Base-by-base conservation (phyloP, 2,329 filamentous ascomycete species). In the Cladosporium sp. region DNA sequence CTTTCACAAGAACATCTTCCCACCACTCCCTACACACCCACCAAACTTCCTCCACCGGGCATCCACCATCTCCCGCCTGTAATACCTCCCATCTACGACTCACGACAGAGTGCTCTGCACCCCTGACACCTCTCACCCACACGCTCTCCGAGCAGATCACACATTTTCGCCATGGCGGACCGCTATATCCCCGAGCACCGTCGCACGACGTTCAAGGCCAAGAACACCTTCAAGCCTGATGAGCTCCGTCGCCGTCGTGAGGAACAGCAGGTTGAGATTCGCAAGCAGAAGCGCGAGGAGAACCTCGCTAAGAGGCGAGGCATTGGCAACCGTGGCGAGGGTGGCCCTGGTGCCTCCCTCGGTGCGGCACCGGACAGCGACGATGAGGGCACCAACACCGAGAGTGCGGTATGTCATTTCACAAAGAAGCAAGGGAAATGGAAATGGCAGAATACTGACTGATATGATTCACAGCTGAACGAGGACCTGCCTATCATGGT, bases 101-200 rank as follows among this genome's bases (percentile, higher is more conserved):
- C 22, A 27, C 22, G 5, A 27, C 22, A 27, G 22, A 4, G 22
- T 27, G 22, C 22, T 27, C 22, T 27, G 22, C 32, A 15, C 32
- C 32, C 32, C 32, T 15, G 32, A 35, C n/a, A 35, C 13, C 22
- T 7, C 36, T 19, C 13, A 15, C 36, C 16, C 25, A 35, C 27
- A 48, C 7, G 45, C 45, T 48, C 45, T 40, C 27, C 27, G 36
- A 40, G 45, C 32, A 40, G 8, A 39, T 18, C 33, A 38, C 45
- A 48, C 18, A 48, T 16, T 16, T 22, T 12, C 61, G 84, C 64
- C 76, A 98, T 98, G 93, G 87, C 93, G 72, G 93, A 98, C 73
- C 88, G 93, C 67, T 98, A 96, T 78, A 98, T 98, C 68, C 93
- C 93, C 72, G 93, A 98, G 78, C 93, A 98, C 79, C 90, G 93